Evolutionary conservation across 805 yeast genomes (phyloP).

Genomic region (Sugiyamaella mastotermitis): DNA sequence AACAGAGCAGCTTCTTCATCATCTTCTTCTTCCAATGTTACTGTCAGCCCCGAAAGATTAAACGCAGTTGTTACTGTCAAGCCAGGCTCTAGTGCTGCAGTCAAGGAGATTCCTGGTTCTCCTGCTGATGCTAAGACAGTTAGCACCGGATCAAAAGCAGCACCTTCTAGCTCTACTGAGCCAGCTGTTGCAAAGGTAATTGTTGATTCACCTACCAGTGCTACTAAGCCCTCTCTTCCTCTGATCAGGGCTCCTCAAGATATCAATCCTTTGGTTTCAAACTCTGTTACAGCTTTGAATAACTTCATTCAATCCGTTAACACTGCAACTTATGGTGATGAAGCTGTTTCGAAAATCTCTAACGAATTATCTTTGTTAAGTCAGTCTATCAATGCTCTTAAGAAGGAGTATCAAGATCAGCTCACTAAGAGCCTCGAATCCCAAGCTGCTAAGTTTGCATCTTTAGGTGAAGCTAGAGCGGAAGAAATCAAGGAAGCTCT

Average conservation of each 20-base stretch:
- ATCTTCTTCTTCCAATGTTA: neutral
- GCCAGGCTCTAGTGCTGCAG: slow-evolving; percentile 12
- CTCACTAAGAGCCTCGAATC: slow-evolving; percentile 22
- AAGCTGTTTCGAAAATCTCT: slow-evolving; percentile 21
- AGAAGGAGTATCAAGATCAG: slow-evolving; percentile 17
- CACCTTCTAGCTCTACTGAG: slow-evolving; percentile 14
- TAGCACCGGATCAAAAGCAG: neutral
- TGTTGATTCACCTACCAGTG: slow-evolving; percentile 11
- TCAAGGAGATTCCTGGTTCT: neutral
- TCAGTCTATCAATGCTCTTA: slow-evolving; percentile 17
- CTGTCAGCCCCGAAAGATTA: neutral
- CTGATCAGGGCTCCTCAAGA: slow-evolving; percentile 17
- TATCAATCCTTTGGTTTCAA: slow-evolving; percentile 17
- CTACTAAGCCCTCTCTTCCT: slow-evolving; percentile 18
- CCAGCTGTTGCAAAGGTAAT: slow-evolving; percentile 30
- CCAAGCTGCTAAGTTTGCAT: slow-evolving; percentile 29
- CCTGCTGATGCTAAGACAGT: neutral
- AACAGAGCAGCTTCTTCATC: neutral
- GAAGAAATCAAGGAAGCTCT: slow-evolving; percentile 27
- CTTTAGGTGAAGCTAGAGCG: slow-evolving; percentile 20
- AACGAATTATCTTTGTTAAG: slow-evolving; percentile 20
- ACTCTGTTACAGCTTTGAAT: slow-evolving; percentile 21
- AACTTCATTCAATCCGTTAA: slow-evolving; percentile 14
- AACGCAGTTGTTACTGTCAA: slow-evolving; percentile 9
- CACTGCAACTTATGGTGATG: slow-evolving; percentile 11